Evolutionary conservation across 768 basidiomycete genomes (phyloP).

Genomic region (Pisolithus sp.): DNA sequence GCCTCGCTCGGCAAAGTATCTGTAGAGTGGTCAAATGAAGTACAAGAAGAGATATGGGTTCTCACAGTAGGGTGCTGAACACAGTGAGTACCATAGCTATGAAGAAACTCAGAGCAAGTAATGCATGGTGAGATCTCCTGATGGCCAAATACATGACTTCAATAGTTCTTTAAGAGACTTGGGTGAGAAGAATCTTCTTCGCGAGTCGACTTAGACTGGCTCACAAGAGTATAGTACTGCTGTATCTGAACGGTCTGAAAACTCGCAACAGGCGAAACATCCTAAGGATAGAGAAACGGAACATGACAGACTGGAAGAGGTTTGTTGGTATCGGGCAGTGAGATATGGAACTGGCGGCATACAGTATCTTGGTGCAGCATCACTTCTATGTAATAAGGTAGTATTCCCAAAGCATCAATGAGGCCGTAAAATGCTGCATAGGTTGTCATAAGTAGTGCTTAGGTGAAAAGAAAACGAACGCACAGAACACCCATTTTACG

Average conservation of each 20-base stretch:
- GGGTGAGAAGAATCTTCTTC: slow-evolving; percentile 1
- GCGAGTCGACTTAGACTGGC: slow-evolving; percentile 20
- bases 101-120: slow-evolving; percentile 84
- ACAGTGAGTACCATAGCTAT: slow-evolving; percentile 81
- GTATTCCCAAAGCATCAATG: slow-evolving; percentile 77
- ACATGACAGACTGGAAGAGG: slow-evolving; percentile 61
- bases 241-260: slow-evolving; percentile 84
- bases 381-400: slow-evolving; percentile 88
- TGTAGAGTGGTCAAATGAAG: slow-evolving; percentile 16
- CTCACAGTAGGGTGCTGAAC: slow-evolving; percentile 79
- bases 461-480: slow-evolving; percentile 12
- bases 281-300: slow-evolving; percentile 85
- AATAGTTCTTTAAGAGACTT: slow-evolving; percentile 50
- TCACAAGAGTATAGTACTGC: slow-evolving; percentile 74
- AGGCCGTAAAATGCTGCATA: slow-evolving; percentile 72
- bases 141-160: slow-evolving; percentile 92
- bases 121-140: slow-evolving; percentile 77
- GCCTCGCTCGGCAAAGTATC: slow-evolving; percentile 87
- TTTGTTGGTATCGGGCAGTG: not conserved
- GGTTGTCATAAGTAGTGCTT: not conserved
- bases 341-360: slow-evolving; percentile 18
- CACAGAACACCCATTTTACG: slow-evolving; percentile 65
- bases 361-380: slow-evolving; percentile 82
- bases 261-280: slow-evolving; percentile 87
- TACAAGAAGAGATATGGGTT: slow-evolving; percentile 1